These are phyloP conservation scores for Syncephalastrum contaminatum DNA, from an alignment of 371 early-diverging fungal species.

Conservation along the genomic window DNA sequence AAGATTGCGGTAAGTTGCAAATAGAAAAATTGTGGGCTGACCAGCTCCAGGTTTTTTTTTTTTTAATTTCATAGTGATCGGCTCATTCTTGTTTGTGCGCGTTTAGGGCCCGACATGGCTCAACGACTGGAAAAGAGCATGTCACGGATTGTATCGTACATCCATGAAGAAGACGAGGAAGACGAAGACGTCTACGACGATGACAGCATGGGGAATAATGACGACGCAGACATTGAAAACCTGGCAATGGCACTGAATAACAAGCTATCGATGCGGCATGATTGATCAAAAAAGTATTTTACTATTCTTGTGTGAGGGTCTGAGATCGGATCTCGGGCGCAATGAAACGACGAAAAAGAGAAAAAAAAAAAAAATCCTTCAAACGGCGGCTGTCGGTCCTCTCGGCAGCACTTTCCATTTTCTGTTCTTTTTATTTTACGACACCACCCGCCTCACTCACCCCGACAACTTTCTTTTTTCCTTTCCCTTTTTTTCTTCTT, in stretches of 20 bases:
- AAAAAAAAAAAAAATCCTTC: too few species aligned
- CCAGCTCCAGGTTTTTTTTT: too few species aligned
- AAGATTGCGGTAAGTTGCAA: conserved; percentile 37
- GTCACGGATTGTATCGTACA: conserved; percentile 36
- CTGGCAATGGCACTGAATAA: conserved; percentile 38
- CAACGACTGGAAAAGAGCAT: conserved; percentile 34
- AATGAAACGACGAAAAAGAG: background rate
- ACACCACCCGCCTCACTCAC: background rate
- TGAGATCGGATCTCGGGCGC: too few species aligned
- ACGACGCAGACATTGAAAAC: conserved; percentile 43
- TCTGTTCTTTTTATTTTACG: conserved; percentile 2
- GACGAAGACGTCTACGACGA: conserved; percentile 29
- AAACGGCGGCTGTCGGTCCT: too few species aligned
- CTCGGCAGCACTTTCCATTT: conserved; percentile 4
- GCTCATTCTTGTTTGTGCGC: too few species aligned
- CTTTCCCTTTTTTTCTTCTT: background rate
- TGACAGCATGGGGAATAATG: conserved; percentile 6
- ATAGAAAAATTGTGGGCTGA: background rate
- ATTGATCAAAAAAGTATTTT: too few species aligned
- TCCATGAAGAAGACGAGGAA: conserved; percentile 43
- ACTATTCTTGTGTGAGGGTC: too few species aligned
- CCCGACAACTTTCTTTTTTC: background rate
- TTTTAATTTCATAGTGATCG: too few species aligned
- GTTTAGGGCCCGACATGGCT: conserved; percentile 25
- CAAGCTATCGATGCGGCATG: conserved; percentile 28